Conservation (phyloP, 306 rosid genomes). For the Sicyos edulis region DNA sequence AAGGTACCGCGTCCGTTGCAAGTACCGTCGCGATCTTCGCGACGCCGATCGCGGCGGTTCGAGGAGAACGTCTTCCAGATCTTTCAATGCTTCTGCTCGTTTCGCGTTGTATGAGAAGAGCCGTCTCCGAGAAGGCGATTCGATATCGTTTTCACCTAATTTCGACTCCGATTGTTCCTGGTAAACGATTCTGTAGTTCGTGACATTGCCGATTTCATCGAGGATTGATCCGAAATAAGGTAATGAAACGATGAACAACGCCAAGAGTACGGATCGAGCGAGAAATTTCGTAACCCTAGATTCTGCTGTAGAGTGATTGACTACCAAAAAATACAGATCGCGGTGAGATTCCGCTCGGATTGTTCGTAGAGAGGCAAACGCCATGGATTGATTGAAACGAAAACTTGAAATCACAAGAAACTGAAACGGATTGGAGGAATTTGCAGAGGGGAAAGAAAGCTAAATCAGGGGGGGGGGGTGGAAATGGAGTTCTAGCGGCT, state of each 20-base stretch:
- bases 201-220: neutral
- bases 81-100: slow-evolving; percentile 50
- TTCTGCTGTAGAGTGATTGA: slow-evolving; percentile 24
- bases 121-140: slow-evolving; percentile 27
- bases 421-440: neutral
- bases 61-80: slow-evolving; percentile 64
- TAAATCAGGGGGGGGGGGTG: slow-evolving; percentile 17
- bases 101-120: slow-evolving; percentile 40
- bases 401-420: neutral
- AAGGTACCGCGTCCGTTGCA: slow-evolving; percentile 46
- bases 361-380: slow-evolving; percentile 26
- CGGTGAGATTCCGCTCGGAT: slow-evolving; percentile 19
- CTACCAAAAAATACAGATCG: slow-evolving; percentile 31
- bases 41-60: slow-evolving; percentile 77
- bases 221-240: slow-evolving; percentile 23
- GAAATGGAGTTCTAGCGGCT: slow-evolving; percentile 40
- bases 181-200: slow-evolving; percentile 34
- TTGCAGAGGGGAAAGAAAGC: neutral
- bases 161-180: slow-evolving; percentile 29
- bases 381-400: slow-evolving; percentile 29
- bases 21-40: slow-evolving; percentile 41
- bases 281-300: slow-evolving; percentile 28
- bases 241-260: slow-evolving; percentile 28
- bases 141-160: neutral
- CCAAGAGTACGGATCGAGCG: slow-evolving; percentile 24